These are phyloP conservation scores for Cladophialophora chaetospira DNA, from an alignment of 2,329 filamentous ascomycete species.

Conservation along the genomic window DNA sequence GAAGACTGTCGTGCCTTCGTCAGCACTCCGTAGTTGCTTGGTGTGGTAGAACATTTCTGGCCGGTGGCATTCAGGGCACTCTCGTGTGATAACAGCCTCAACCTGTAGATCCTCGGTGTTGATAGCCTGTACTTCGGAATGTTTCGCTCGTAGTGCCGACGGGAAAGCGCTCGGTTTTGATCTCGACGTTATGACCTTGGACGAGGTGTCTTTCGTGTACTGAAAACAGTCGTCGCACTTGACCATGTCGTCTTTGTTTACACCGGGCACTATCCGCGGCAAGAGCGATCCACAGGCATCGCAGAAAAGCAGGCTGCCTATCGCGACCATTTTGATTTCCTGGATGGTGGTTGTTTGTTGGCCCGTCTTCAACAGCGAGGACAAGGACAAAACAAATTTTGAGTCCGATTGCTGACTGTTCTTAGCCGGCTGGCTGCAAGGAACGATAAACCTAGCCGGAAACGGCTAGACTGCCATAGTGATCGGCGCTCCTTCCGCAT, in stretches of 20 bases:
- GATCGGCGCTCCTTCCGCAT: background rate
- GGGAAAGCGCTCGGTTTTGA: slow-evolving; percentile 93
- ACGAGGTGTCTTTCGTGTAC: slow-evolving; percentile 76
- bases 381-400: background rate
- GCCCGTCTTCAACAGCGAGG: no score
- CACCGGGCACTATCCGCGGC: slow-evolving; percentile 71
- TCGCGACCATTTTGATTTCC: slow-evolving; percentile 69
- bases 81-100: slow-evolving; percentile 67
- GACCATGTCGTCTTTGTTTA: slow-evolving; percentile 65
- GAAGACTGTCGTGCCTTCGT: slow-evolving; percentile 92
- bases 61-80: slow-evolving; percentile 77
- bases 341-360: background rate
- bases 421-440: no score
- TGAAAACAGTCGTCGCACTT: slow-evolving; percentile 84
- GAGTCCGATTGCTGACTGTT: background rate
- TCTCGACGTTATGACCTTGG: slow-evolving; percentile 74
- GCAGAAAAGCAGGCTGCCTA: slow-evolving; percentile 91
- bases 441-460: no score
- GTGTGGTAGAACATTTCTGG: slow-evolving; percentile 83
- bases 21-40: slow-evolving; percentile 84
- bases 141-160: slow-evolving; percentile 81
- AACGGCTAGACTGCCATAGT: background rate
- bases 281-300: slow-evolving; percentile 88
- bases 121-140: slow-evolving; percentile 80
- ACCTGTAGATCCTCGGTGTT: slow-evolving; percentile 75